These are phyloP conservation scores for Cornus kousa DNA, from an alignment of 148 eudicot genomes.

Conservation along the genomic window DNA sequence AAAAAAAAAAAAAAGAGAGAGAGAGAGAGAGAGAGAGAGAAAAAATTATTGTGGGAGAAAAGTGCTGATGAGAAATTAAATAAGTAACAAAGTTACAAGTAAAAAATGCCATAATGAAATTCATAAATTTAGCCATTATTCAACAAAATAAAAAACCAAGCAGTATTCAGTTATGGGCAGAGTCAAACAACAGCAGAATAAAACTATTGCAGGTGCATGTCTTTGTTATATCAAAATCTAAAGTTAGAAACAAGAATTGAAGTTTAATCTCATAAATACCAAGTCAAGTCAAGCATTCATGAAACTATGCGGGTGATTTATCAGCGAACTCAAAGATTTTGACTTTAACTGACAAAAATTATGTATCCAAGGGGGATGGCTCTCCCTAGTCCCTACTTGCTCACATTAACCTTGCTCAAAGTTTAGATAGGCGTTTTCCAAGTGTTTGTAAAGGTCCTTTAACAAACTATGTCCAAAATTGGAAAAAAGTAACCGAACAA, in stretches of 20 bases:
- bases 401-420: not conserved
- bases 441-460: not conserved
- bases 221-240: not conserved
- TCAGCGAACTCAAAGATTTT: too few species aligned
- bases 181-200: not conserved
- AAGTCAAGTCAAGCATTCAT: not conserved
- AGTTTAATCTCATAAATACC: not conserved
- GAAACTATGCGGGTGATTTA: not conserved
- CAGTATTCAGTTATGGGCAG: not conserved
- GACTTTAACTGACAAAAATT: too few species aligned
- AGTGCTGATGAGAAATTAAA: not conserved
- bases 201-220: not conserved
- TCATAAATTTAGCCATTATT: not conserved
- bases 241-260: not conserved
- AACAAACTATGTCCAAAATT: not conserved
- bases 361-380: too few species aligned
- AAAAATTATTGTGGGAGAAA: conserved; percentile 10
- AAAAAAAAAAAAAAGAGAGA: conserved; percentile 9
- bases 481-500: not conserved
- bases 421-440: not conserved
- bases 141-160: not conserved
- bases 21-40: not conserved
- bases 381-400: too few species aligned
- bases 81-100: not conserved
- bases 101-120: not conserved